Evolutionary conservation across 805 yeast species (phyloP).

Genomic region (Blastobotrys chiropterorum): DNA sequence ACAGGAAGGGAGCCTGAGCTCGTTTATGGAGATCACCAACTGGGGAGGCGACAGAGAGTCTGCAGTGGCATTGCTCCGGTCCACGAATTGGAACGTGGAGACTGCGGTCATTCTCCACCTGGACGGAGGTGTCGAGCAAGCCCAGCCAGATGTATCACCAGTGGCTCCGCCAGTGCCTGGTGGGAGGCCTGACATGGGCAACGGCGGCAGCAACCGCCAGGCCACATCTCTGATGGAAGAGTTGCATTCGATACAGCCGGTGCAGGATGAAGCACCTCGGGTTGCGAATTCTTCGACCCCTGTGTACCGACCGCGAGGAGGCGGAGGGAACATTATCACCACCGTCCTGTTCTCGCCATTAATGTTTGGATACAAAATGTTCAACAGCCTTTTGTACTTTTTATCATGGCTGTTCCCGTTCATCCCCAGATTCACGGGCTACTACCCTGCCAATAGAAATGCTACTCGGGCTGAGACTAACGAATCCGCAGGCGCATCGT

Average conservation of each 20-base stretch:
- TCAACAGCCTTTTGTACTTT: constrained; percentile 24
- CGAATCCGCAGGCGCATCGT: too few species aligned
- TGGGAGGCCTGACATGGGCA: too few species aligned
- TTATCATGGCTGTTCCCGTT: constrained; percentile 33
- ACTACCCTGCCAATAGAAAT: constrained; percentile 34
- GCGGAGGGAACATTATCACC: constrained; percentile 26
- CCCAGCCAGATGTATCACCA: background rate
- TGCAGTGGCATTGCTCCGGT: constrained; percentile 27
- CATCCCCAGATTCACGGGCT: constrained; percentile 32
- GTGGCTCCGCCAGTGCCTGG: constrained; percentile 4
- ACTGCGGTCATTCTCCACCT: constrained; percentile 17
- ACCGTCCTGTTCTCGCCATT: constrained; percentile 32
- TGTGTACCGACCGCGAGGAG: constrained; percentile 15
- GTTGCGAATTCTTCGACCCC: too few species aligned
- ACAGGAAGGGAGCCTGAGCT: constrained; percentile 20
- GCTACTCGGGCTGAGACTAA: too few species aligned
- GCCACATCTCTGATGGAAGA: constrained; percentile 27
- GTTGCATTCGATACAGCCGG: constrained; percentile 19
- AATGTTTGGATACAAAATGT: constrained; percentile 27
- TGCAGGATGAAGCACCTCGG: constrained; percentile 28
- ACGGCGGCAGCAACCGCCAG: constrained; percentile 6
- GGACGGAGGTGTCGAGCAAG: constrained; percentile 10
- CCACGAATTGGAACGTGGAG: constrained; percentile 38
- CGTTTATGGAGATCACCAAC: constrained; percentile 30
- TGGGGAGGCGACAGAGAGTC: constrained; percentile 26